Evolutionary conservation across 805 yeast genomes (phyloP), one percentile per base, ranked within the genome.

Genomic region (Vanderwaltozyma tropicalis): DNA sequence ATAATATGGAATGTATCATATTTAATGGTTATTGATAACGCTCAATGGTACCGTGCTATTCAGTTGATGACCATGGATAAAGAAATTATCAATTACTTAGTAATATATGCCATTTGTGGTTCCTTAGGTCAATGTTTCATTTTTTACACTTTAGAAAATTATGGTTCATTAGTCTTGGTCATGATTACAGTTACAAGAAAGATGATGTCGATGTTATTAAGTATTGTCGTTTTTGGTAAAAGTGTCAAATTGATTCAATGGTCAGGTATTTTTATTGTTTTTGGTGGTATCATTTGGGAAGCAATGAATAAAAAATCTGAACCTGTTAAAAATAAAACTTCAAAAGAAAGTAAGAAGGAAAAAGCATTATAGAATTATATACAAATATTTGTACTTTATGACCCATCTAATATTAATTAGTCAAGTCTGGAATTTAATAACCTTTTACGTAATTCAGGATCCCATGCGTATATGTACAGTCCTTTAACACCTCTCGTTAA

Each of bases 111-210:
- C 0, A 38, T 77, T 0, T 78, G 85, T 54, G 98, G 97, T 2
- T 79, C 96, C 0, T 51, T 86, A 20, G 99, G 99, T 13, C 97
- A 92, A 60, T 74, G 88, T n/a, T 92, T 94, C 62, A 85, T 92
- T 31, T 92, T 88, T 55, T 61, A 77, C 37, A 86, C 95, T 2
- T 63, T 92, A 32, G 92, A 85, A 48, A 70, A 74, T 41, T 92
- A 84, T 55, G 95, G 89, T 34, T 85, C 96, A 2, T 64, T 92
- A 42, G 73, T 83, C 0, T 66, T 92, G 38, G 87, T 89, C 21
- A 89, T 95, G 29, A 89, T 94, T 14, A 92, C 97, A 0, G 96
- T 92, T 9, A 89, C 98, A 1, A 72, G 99, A 49, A 92, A 92
- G 54, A 89, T 92, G 96, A 66, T 87, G 34, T 86, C 96, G 28